Evolutionary conservation across 2,329 filamentous ascomycete genomes (phyloP).

Genomic region (Fusarium nodosum): DNA sequence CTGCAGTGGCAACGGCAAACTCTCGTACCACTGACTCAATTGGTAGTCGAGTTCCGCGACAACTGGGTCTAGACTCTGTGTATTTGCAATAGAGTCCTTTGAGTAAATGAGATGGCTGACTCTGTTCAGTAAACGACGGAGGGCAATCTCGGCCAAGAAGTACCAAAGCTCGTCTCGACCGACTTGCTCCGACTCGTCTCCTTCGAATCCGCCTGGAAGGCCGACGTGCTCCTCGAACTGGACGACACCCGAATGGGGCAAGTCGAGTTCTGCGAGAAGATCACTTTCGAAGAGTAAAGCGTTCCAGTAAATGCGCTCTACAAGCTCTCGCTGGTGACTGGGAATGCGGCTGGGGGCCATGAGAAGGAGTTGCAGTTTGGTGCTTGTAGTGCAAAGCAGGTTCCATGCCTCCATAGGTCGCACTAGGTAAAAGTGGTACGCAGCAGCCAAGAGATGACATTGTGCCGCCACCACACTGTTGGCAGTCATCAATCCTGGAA

Average conservation of each 20-base stretch:
- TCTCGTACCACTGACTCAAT: conserved; percentile 87
- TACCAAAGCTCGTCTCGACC: conserved; percentile 88
- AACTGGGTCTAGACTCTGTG: conserved; percentile 80
- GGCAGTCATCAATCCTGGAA: conserved; percentile 83
- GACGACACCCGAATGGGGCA: conserved; percentile 86
- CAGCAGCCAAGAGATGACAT: conserved; percentile 83
- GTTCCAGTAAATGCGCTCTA: conserved; percentile 88
- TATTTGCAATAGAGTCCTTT: conserved; percentile 77
- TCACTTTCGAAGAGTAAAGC: conserved; percentile 84
- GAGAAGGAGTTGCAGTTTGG: conserved; percentile 83
- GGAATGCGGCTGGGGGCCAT: conserved; percentile 80
- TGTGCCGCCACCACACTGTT: conserved; percentile 84
- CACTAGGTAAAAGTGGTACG: conserved; percentile 86
- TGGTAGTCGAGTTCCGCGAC: conserved; percentile 86
- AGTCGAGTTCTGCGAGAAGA: conserved; percentile 81
- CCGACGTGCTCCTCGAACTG: conserved; percentile 86
- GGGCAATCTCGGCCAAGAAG: conserved; percentile 84
- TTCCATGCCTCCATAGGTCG: conserved; percentile 88
- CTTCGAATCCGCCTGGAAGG: conserved; percentile 82
- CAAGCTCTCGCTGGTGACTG: conserved; percentile 77
- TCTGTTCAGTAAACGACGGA: conserved; percentile 81
- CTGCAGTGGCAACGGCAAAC: conserved; percentile 78
- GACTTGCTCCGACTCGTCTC: conserved; percentile 72
- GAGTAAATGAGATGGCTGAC: conserved; percentile 86
- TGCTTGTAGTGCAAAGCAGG: conserved; percentile 81